These are phyloP conservation scores for Neonectria punicea DNA, from an alignment of 2,329 filamentous ascomycete genomes.

Conservation along the genomic window DNA sequence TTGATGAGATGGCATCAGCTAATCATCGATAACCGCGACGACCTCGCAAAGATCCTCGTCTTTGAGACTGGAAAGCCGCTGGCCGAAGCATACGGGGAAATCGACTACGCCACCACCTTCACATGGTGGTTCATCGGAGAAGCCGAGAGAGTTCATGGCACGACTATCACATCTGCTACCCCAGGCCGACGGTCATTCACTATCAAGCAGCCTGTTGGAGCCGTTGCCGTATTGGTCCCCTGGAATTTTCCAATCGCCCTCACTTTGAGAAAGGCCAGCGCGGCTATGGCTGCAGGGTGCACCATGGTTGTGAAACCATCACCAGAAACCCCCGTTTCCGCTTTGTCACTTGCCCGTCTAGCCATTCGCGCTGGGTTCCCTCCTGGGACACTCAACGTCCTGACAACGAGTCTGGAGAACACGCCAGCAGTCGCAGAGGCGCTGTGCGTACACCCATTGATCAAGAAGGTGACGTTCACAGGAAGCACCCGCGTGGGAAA, in stretches of 20 bases:
- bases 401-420: constrained; percentile 57
- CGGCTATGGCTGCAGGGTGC: constrained; percentile 76
- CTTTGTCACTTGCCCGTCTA: constrained; percentile 74
- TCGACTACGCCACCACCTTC: constrained; percentile 65
- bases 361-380: constrained; percentile 79
- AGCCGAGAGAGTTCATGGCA: constrained; percentile 61
- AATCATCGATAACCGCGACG: constrained; percentile 48
- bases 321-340: constrained; percentile 79
- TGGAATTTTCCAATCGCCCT: constrained; percentile 71
- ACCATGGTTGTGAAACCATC: constrained; percentile 80
- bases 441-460: constrained; percentile 56
- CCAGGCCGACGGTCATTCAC: constrained; percentile 75
- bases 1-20: constrained; percentile 51
- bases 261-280: constrained; percentile 57
- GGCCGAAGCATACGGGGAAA: constrained; percentile 62
- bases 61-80: constrained; percentile 68
- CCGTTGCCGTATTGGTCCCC: constrained; percentile 49
- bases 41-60: constrained; percentile 53
- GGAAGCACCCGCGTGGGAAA: constrained; percentile 77
- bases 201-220: constrained; percentile 65
- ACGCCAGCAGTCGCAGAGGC: constrained; percentile 58
- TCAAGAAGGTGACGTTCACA: constrained; percentile 79
- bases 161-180: constrained; percentile 66
- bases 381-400: constrained; percentile 71
- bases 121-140: constrained; percentile 67